These are phyloP conservation scores for Pyrrhoderma lamaoense DNA, from an alignment of 1,284 basidiomycete species.

Conservation along the genomic window DNA sequence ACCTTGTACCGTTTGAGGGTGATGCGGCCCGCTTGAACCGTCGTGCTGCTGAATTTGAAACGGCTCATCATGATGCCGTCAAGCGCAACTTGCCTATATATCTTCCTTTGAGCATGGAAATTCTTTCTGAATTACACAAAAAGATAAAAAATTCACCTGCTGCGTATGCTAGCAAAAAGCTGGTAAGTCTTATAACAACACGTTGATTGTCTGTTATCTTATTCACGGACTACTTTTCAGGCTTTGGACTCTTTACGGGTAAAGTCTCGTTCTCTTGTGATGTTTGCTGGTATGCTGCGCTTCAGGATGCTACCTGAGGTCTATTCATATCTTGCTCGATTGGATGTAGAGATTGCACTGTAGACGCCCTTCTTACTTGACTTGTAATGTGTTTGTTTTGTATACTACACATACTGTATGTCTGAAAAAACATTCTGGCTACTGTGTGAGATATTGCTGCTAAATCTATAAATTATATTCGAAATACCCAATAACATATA, in stretches of 20 bases:
- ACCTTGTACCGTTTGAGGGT: conserved; percentile 81
- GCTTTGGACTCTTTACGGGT: conserved; percentile 55
- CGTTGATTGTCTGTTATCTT: neutral
- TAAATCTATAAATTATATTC: too few relatives aligned
- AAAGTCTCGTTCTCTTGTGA: conserved; percentile 75
- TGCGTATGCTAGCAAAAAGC: conserved; percentile 66
- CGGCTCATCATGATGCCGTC: conserved; percentile 74
- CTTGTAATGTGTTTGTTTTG: neutral
- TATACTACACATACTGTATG: neutral
- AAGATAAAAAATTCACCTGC: conserved; percentile 68
- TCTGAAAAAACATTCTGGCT: neutral
- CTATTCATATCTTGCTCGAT: conserved; percentile 77
- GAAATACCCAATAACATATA: neutral
- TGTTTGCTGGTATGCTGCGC: conserved; percentile 82
- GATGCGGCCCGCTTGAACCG: conserved; percentile 84
- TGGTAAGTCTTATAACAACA: conserved; percentile 38
- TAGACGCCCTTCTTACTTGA: conserved; percentile 26
- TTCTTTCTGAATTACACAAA: conserved; percentile 74
- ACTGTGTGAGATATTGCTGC: neutral
- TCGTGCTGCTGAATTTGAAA: conserved; percentile 84
- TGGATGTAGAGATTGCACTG: conserved; percentile 73
- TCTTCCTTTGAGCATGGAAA: conserved; percentile 91
- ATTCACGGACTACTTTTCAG: too few relatives aligned
- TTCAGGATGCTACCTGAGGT: conserved; percentile 88
- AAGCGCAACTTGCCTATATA: conserved; percentile 88